Percentiles rank a stretch among this genome's conserved stretches.
Conservation (phyloP, 2,329 filamentous ascomycete species). For the Colletotrichum sp. region DNA sequence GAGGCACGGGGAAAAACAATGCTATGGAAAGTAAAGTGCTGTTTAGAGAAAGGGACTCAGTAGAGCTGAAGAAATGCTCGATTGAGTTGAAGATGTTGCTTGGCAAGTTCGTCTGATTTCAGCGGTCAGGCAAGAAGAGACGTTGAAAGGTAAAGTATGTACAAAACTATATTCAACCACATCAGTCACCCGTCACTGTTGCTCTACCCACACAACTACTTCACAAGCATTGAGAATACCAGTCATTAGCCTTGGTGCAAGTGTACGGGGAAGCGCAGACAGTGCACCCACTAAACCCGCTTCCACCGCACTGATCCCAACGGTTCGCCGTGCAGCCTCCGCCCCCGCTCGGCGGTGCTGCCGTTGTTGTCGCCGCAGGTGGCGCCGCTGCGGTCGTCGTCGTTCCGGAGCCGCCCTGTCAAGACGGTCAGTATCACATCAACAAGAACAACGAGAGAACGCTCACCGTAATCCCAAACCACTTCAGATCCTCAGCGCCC, state of each 20-base stretch:
- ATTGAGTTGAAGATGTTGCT: not conserved
- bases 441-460: rapidly evolving
- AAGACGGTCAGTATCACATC: not conserved
- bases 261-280: conserved; percentile 17
- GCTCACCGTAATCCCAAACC: conserved; percentile 25
- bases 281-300: conserved; percentile 19
- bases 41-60: not conserved
- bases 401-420: conserved; percentile 9
- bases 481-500: conserved; percentile 28
- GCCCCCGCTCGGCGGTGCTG: not conserved
- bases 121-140: not conserved
- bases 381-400: conserved; percentile 8
- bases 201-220: not conserved
- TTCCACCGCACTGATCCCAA: conserved; percentile 25
- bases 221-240: conserved; percentile 24
- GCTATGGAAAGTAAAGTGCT: not conserved
- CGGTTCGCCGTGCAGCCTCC: conserved; percentile 7
- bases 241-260: conserved; percentile 16
- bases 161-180: not conserved
- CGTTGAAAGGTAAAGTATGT: not conserved
- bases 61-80: not conserved
- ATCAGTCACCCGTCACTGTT: rapidly evolving
- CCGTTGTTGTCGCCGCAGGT: conserved; percentile 15
- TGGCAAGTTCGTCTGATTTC: not conserved
- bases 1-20: rapidly evolving